A percentile compares a stretch with the other conserved stretches of the same genome.
phyloP scores from a whole-genome alignment of 768 basidiomycete genomes.

The Boletus eberwhitei region DNA sequence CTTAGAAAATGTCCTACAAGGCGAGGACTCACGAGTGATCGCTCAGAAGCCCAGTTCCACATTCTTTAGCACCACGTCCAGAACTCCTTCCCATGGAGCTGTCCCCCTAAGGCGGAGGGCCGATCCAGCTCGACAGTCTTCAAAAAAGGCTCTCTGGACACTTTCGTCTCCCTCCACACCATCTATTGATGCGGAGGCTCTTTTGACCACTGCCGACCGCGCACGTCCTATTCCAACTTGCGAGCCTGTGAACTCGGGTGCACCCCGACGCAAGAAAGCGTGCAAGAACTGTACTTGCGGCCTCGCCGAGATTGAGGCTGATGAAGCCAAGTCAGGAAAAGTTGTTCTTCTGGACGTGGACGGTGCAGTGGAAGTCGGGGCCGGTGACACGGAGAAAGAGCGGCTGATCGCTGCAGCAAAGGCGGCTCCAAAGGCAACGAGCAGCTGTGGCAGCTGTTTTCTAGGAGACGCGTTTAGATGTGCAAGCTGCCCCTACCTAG shows the following conservation, averaged over 20 bases:
- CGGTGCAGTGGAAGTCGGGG: conserved; percentile 55
- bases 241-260: conserved; percentile 52
- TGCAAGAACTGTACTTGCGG: conserved; percentile 98
- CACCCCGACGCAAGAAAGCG: conserved; percentile 78
- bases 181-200: conserved; percentile 75
- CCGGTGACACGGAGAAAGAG: conserved; percentile 59
- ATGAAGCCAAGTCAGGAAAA: conserved; percentile 60
- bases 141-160: conserved; percentile 89
- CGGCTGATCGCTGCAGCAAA: conserved; percentile 62
- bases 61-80: conserved; percentile 18
- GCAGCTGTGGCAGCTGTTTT: conserved; percentile 97
- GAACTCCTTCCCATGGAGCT: conserved; percentile 25
- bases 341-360: conserved; percentile 66
- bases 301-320: conserved; percentile 88
- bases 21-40: conserved; percentile 44
- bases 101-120: conserved; percentile 53
- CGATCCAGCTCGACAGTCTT: conserved; percentile 55
- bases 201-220: conserved; percentile 82
- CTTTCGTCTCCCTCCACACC: conserved; percentile 68
- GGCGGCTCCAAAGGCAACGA: conserved; percentile 82
- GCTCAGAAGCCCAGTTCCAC: conserved; percentile 66
- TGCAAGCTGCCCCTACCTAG: conserved; percentile 91
- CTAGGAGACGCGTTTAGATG: conserved; percentile 98
- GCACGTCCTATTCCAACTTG: conserved; percentile 74
- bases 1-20: conserved; percentile 39